Evolutionary conservation across 2,329 filamentous ascomycete species (phyloP), one percentile per base, ranked within the genome.

Genomic region (Trichoderma oligosporum): DNA sequence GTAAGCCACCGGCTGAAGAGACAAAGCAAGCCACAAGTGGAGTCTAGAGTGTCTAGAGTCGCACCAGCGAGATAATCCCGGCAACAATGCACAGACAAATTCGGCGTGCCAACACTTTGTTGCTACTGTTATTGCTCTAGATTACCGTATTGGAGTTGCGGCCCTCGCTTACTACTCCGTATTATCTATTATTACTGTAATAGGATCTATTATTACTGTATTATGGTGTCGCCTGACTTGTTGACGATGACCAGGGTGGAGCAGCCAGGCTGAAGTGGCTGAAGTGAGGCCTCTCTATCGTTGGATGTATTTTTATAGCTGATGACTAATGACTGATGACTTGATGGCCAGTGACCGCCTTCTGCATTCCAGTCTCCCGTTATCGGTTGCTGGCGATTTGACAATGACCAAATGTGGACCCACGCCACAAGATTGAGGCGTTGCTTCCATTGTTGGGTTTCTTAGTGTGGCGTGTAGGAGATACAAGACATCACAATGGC

Each of bases 41-140:
- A 54, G 51, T 54, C 44, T 29, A 38, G 29, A 31, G 29, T 54
- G 51, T 54, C 44, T 29, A 38, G 29, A 31, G 29, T 54, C 51
- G 22, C 51, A 54, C 51, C 41, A 29, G 51, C 51, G 45, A 35
- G 36, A 54, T 36, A 20, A 54, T 35, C 51, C 51, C 41, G 39
- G 39, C 39, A 27, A 36, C 51, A 27, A 31, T 6, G 41, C 39
- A 44, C 29, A 27, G 12, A 20, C 51, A 22, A 29, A 41, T n/a
- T n/a, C n/a, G n/a, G 22, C 16, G 38, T 53, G 49, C n/a, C n/a
- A n/a, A n/a, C n/a, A n/a, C n/a, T n/a, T n/a, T 53, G 41, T 53
- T 31, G 42, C 49, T 42, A 53, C 49, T 42, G 14, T 31, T 41
- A 24, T 22, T 53, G 38, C 49, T 22, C 8, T 36, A 29, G 36